These are phyloP conservation scores for Fomitiporia mediterranea DNA, from an alignment of 1,284 basidiomycete genomes.

Conservation along the genomic window DNA sequence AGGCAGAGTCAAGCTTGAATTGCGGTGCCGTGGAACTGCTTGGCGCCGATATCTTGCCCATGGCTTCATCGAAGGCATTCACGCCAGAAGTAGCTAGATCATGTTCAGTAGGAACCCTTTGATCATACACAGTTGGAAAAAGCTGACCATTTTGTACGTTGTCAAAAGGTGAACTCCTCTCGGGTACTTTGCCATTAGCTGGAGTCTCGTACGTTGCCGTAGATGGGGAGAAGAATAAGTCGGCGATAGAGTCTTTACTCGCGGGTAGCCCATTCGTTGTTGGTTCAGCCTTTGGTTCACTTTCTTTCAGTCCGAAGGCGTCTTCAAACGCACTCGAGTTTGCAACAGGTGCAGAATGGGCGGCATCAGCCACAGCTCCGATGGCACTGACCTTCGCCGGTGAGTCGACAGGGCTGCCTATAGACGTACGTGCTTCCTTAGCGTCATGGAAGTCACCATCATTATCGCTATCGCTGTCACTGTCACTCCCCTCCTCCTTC, in stretches of 20 bases:
- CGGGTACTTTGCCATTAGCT: slow-evolving; percentile 5
- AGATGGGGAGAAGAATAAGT: slow-evolving; percentile 14
- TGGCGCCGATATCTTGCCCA: slow-evolving; percentile 47
- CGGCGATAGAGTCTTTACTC: slow-evolving; percentile 4
- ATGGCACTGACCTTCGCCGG: slow-evolving; percentile 31
- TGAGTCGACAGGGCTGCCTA: slow-evolving; percentile 2
- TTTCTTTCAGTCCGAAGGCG: slow-evolving; percentile 49
- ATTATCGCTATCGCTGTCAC: slow-evolving; percentile 48
- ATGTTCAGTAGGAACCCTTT: slow-evolving; percentile 14
- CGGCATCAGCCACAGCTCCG: slow-evolving; percentile 17
- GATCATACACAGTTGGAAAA: not conserved
- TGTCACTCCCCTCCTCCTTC: slow-evolving; percentile 58
- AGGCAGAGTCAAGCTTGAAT: slow-evolving; percentile 65
- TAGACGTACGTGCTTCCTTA: slow-evolving; percentile 11
- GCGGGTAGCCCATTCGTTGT: slow-evolving; percentile 30
- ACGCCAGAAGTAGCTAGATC: slow-evolving; percentile 37
- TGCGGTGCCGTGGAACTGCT: slow-evolving; percentile 36
- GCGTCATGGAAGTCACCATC: slow-evolving; percentile 39
- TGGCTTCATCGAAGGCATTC: slow-evolving; percentile 70
- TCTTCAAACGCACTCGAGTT: slow-evolving; percentile 49
- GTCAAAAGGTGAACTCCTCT: slow-evolving; percentile 2
- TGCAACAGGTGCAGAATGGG: slow-evolving; percentile 22
- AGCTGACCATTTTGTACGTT: not conserved
- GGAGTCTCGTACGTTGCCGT: not conserved
- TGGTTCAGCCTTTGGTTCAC: slow-evolving; percentile 26